phyloP scores from a whole-genome alignment of 116 monocot species.

The Posidonia oceanica region DNA sequence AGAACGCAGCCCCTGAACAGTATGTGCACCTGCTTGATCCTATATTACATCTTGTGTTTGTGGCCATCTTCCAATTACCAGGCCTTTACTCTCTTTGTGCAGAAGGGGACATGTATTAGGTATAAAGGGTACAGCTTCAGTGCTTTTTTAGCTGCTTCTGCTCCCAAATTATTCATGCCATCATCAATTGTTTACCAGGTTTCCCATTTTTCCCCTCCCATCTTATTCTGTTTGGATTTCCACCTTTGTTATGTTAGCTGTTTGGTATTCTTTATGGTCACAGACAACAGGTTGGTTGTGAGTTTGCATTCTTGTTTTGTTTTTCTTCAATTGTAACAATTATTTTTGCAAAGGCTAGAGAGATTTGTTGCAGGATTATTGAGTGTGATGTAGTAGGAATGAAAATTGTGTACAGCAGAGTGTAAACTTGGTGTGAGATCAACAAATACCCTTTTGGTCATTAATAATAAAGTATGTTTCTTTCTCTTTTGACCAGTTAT shows the following conservation, averaged over 20 bases:
- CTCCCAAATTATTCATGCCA: conserved; percentile 8
- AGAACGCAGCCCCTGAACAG: not conserved
- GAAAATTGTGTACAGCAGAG: conserved; percentile 7
- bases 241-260: conserved; percentile 3
- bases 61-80: not conserved
- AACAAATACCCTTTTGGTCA: not conserved
- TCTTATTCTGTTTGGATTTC: not conserved
- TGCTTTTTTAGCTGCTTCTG: conserved; percentile 46
- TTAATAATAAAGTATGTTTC: not conserved
- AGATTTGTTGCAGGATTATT: conserved; percentile 4
- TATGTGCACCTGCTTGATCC: not conserved
- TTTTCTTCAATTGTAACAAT: not conserved
- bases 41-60: not conserved
- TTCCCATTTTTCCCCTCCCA: not conserved
- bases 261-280: conserved; percentile 14
- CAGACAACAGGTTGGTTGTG: conserved; percentile 9
- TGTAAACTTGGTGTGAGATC: conserved; percentile 6
- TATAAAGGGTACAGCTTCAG: conserved; percentile 26
- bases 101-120: conserved; percentile 3
- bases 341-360: not conserved
- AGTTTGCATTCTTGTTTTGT: conserved; percentile 20
- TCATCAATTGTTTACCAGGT: conserved; percentile 3
- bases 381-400: conserved; percentile 5
- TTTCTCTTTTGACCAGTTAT: not conserved
- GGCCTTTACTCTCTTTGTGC: conserved; percentile 3